Conservation (phyloP, 2,329 filamentous ascomycete genomes). For the Conoideocrella luteorostrata region DNA sequence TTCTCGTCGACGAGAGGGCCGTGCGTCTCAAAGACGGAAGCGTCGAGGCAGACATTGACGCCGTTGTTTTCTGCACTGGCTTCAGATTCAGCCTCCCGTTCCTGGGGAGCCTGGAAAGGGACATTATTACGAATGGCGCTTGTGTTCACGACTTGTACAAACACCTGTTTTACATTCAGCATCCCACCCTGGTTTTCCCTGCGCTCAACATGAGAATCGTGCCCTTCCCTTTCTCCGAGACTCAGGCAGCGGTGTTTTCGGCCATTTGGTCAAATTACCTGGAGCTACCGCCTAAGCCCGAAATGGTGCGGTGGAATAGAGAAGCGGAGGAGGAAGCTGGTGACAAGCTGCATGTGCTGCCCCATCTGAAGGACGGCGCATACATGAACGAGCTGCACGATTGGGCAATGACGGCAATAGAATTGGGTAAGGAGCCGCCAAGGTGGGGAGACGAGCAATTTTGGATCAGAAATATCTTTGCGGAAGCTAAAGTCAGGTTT, state of each 20-base stretch:
- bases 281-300: constrained; percentile 50
- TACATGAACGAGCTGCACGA: constrained; percentile 65
- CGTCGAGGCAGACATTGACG: constrained; percentile 62
- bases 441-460: constrained; percentile 64
- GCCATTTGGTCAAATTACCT: constrained; percentile 71
- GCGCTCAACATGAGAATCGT: constrained; percentile 75
- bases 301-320: constrained; percentile 67
- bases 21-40: constrained; percentile 62
- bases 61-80: constrained; percentile 80
- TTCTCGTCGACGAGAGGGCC: constrained; percentile 45
- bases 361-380: constrained; percentile 45
- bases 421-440: constrained; percentile 60
- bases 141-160: constrained; percentile 68
- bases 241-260: constrained; percentile 70
- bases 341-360: constrained; percentile 24
- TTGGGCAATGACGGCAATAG: constrained; percentile 48
- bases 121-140: constrained; percentile 60
- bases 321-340: constrained; percentile 45
- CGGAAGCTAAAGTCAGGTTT: constrained; percentile 67
- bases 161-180: constrained; percentile 68
- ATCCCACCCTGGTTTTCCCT: constrained; percentile 74
- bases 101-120: constrained; percentile 36
- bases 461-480: constrained; percentile 65
- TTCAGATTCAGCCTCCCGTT: constrained; percentile 86
- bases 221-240: constrained; percentile 77